A percentile compares a stretch with the other conserved stretches of the same genome.
Evolutionary conservation across 495 filamentous ascomycete genomes (phyloP).

Genomic region (Lophiotrema nucula): DNA sequence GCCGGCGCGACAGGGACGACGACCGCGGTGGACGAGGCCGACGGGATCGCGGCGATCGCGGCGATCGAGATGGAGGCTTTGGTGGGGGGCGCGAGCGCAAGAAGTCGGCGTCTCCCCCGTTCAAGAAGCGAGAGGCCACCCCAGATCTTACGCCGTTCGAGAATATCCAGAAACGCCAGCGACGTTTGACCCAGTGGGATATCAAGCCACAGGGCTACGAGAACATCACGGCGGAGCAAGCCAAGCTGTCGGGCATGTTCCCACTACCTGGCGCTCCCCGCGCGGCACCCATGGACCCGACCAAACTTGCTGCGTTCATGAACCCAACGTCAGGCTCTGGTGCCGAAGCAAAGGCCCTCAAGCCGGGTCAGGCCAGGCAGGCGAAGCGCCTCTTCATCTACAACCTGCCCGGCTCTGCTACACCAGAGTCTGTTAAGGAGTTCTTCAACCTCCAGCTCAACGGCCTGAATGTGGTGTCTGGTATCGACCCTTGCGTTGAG

Average conservation of each 20-base stretch:
- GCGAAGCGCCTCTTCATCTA: constrained; percentile 84
- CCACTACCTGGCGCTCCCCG: constrained; percentile 92
- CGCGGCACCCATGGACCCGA: constrained; percentile 95
- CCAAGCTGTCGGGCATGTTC: constrained; percentile 99
- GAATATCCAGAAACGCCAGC: constrained; percentile 75
- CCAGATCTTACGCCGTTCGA: constrained; percentile 87
- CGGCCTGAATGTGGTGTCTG: constrained; percentile 83
- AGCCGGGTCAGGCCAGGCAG: constrained; percentile 89
- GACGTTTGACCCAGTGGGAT: constrained; percentile 96
- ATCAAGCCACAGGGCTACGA: constrained; percentile 98
- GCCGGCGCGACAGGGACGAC: constrained; percentile 59
- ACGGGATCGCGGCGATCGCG: constrained; percentile 40
- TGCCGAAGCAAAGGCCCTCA: constrained; percentile 74
- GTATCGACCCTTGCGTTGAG: constrained; percentile 80
- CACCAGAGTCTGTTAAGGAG: constrained; percentile 67
- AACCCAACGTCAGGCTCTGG: constrained; percentile 75
- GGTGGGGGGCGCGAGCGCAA: constrained; percentile 56
- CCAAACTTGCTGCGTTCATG: constrained; percentile 92
- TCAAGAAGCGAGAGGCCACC: constrained; percentile 87
- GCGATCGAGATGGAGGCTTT: constrained; percentile 47
- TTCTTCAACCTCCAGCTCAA: constrained; percentile 98
- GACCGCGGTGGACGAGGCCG: constrained; percentile 49
- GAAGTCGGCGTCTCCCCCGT: constrained; percentile 73
- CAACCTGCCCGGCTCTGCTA: constrained; percentile 69
- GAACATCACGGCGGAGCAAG: constrained; percentile 97